Evolutionary conservation across 192 early-diverging fungal species (phyloP), one percentile per base, ranked within the genome.

Genomic region (Fimicolochytrium jonesii): DNA sequence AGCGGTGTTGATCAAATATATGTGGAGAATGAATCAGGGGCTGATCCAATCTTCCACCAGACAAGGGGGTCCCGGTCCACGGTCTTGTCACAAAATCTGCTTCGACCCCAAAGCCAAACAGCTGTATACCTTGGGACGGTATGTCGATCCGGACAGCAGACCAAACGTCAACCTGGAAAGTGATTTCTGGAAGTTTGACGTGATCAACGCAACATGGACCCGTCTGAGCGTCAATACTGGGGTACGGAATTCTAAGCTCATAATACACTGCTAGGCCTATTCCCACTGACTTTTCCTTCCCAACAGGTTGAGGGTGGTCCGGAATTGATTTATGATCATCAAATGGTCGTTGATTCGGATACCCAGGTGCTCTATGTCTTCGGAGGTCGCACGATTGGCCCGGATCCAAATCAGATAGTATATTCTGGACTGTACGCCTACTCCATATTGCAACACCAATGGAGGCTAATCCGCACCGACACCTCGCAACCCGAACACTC

Each of bases 31-130:
- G 9, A 13, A n/a, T 28, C 10, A 20, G 11, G 17, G 22, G 5
- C 22, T 10, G 33, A n/a, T n/a, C n/a, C n/a, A n/a, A n/a, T n/a
- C n/a, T n/a, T n/a, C n/a, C n/a, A n/a, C n/a, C 69, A 92, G 90
- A 23, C 70, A 90, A 61, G 88, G 88, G 28, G 94, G 95, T 0
- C 95, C 95, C 0, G 75, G 84, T 32, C 85, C 92, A 25, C 75
- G 94, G 15, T 93, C 93, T 4, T 95, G 92, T 71, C 94, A 98
- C 69, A 91, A 90, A 66, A 90, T 97, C 48, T 90, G 89, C 64
- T 90, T 90, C 66, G 92, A 93, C 71, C 88, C 89, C 17, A 72
- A 76, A 6, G 80, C 77, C 35, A 75, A 82, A 53, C 76, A 80
- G 11, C 77, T 96, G 11, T 97, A 90, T 70, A 77, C 94, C 5